A percentile compares a stretch with the other conserved stretches of the same genome.
Conservation (phyloP, 805 yeast species). For the Nakazawaea ernobii region DNA sequence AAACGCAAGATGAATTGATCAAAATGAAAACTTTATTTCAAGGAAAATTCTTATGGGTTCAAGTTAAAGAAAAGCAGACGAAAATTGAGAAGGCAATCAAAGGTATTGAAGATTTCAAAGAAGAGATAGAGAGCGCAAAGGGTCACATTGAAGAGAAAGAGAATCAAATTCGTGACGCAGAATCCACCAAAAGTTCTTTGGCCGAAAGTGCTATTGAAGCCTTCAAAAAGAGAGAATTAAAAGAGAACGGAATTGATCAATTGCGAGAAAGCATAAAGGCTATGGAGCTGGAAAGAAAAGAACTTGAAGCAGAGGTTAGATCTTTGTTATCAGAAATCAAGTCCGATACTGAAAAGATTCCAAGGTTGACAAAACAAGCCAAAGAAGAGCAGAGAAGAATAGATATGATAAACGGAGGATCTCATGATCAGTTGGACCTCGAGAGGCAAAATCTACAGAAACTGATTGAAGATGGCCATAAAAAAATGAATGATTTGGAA, state of each 20-base stretch:
- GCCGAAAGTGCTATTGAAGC: slow-evolving; percentile 13
- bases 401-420: slow-evolving; percentile 37
- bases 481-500: not conserved
- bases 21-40: slow-evolving; percentile 32
- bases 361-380: slow-evolving; percentile 19
- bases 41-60: slow-evolving; percentile 47
- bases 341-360: slow-evolving; percentile 18
- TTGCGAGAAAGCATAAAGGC: slow-evolving; percentile 9
- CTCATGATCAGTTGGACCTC: slow-evolving; percentile 27
- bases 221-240: not conserved
- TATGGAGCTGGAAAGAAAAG: slow-evolving; percentile 16
- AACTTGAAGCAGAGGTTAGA: slow-evolving; percentile 10
- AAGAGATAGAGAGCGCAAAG: slow-evolving; percentile 15
- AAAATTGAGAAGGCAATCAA: slow-evolving; percentile 17
- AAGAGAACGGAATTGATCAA: slow-evolving; percentile 1
- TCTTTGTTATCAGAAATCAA: slow-evolving; percentile 17
- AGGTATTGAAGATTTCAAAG: slow-evolving; percentile 10
- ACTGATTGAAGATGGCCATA: slow-evolving; percentile 15
- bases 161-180: not conserved
- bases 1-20: slow-evolving; percentile 34
- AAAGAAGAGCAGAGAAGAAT: slow-evolving; percentile 31
- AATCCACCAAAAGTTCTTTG: slow-evolving; percentile 4
- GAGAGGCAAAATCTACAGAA: slow-evolving; percentile 14
- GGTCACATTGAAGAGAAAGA: slow-evolving; percentile 14
- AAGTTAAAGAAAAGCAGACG: slow-evolving; percentile 24